Evolutionary conservation across 257 asterid genomes (phyloP).

Genomic region (Sherardia arvensis): DNA sequence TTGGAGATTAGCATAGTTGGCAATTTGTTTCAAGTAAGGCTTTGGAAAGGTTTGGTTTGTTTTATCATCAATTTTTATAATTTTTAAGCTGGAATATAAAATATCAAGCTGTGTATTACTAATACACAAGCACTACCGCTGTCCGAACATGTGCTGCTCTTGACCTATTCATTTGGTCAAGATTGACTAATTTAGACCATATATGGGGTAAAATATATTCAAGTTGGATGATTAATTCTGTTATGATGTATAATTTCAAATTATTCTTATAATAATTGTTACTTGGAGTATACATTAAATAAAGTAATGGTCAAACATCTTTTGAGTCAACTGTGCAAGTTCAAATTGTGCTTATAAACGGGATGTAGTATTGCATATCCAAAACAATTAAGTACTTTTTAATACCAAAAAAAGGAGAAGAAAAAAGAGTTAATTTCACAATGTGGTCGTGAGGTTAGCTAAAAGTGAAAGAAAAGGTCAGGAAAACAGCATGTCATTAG

Average conservation of each 20-base stretch:
- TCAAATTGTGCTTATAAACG: not conserved
- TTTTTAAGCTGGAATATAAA: too few species aligned
- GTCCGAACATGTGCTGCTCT: not conserved
- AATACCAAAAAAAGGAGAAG: not conserved
- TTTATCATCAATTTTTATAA: too few species aligned
- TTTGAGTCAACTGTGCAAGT: not conserved
- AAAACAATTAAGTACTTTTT: not conserved
- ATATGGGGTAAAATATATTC: too few species aligned
- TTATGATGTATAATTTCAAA: too few species aligned
- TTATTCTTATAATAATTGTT: too few species aligned
- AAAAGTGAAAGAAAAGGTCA: not conserved
- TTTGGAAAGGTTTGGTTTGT: not conserved
- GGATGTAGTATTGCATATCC: not conserved
- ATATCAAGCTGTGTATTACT: too few species aligned
- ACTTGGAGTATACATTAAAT: too few species aligned
- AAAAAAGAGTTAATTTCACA: not conserved
- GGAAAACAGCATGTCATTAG: too few species aligned
- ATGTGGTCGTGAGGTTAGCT: not conserved
- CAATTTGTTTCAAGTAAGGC: not conserved
- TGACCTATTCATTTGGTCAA: not conserved
- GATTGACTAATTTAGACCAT: not conserved
- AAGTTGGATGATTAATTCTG: too few species aligned
- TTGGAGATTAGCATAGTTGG: not conserved
- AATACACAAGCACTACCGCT: not conserved
- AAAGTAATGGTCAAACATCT: not conserved